A percentile compares a stretch with the other conserved stretches of the same genome.
phyloP scores from a whole-genome alignment of 495 filamentous ascomycete species.

The Aspergillus avenaceus region DNA sequence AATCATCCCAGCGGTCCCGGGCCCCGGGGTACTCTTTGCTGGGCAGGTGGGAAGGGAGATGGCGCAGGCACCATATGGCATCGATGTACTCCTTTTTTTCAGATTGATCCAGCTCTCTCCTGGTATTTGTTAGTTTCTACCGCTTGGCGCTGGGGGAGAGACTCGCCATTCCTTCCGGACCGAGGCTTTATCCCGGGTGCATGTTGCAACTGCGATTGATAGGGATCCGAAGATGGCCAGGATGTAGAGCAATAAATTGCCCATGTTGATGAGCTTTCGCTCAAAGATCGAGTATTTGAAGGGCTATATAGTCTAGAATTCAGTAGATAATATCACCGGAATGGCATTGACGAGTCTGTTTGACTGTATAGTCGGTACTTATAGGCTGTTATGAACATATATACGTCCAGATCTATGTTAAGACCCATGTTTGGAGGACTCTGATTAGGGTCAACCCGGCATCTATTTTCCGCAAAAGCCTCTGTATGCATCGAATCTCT shows the following conservation, averaged over 20 bases:
- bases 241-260: background rate
- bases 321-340: too few relatives aligned
- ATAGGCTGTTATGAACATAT: background rate
- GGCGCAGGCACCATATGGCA: slow-evolving; percentile 45
- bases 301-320: background rate
- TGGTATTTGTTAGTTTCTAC: background rate
- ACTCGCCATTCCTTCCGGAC: background rate
- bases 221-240: background rate
- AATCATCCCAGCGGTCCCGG: slow-evolving; percentile 49
- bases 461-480: too few relatives aligned
- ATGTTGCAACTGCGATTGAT: background rate
- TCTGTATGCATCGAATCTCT: background rate
- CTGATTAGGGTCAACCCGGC: too few relatives aligned
- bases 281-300: too few relatives aligned
- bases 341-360: too few relatives aligned
- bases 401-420: too few relatives aligned
- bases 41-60: slow-evolving; percentile 35
- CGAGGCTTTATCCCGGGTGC: background rate
- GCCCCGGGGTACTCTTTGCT: slow-evolving; percentile 44
- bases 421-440: too few relatives aligned
- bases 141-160: background rate
- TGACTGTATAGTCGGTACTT: background rate
- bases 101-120: background rate
- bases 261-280: too few relatives aligned
- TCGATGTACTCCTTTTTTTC: slow-evolving; percentile 41